phyloP scores from a whole-genome alignment of 768 basidiomycete genomes.

The Lactarius evosmus region DNA sequence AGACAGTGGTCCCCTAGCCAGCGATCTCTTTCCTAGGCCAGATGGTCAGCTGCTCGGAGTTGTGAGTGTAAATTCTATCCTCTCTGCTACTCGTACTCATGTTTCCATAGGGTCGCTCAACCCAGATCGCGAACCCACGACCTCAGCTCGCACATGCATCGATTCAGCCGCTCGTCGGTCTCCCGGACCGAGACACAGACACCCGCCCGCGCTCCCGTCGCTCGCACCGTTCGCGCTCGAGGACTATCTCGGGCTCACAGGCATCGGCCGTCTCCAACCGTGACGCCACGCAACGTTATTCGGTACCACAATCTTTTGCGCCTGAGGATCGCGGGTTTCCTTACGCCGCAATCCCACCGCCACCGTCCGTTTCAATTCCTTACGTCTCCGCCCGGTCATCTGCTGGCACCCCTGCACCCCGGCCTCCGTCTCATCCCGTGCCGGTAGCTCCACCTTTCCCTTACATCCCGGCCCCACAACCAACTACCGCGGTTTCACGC shows the following conservation, averaged over 20 bases:
- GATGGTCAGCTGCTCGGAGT: constrained; percentile 25
- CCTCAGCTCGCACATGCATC: constrained; percentile 8
- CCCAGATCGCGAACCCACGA: constrained; percentile 18
- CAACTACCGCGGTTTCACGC: constrained; percentile 16
- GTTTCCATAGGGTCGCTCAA: constrained; percentile 10
- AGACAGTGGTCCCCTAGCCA: background rate
- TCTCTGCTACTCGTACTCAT: background rate
- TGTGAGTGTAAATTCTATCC: constrained; percentile 5
- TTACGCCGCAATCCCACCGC: constrained; percentile 12
- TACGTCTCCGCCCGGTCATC: background rate
- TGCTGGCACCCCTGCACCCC: constrained; percentile 4
- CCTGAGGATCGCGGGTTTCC: constrained; percentile 20
- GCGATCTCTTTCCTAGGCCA: constrained; percentile 8
- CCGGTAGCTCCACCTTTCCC: constrained; percentile 2
- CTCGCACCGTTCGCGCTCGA: constrained; percentile 5
- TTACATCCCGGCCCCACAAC: constrained; percentile 9
- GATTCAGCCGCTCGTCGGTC: background rate
- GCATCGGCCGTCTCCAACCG: constrained; percentile 4
- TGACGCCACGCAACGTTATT: background rate
- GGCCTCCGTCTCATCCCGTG: background rate
- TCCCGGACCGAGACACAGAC: constrained; percentile 3
- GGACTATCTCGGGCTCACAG: constrained; percentile 8
- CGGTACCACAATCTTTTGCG: background rate
- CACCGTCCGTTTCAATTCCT: constrained; percentile 3
- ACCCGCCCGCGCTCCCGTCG: constrained; percentile 14